phyloP scores from a whole-genome alignment of 352 stramenopile species.

The Sclerospora graminicola region DNA sequence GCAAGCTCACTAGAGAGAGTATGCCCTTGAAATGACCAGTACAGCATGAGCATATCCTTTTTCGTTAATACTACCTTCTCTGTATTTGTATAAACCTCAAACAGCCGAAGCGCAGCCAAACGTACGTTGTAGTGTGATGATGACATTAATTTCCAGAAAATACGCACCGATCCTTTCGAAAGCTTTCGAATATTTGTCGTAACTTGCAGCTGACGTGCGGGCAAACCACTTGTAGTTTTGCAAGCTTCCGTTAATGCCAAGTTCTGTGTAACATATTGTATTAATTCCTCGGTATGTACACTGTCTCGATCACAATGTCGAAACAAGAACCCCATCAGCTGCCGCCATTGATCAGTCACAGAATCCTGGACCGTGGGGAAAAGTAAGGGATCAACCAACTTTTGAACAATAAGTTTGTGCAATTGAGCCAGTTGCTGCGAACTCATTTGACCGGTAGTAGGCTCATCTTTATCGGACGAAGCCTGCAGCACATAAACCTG shows the following conservation, averaged over 20 bases:
- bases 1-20: conserved; percentile 32
- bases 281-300: conserved; percentile 46
- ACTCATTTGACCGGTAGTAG: conserved; percentile 26
- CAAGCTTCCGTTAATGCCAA: conserved; percentile 22
- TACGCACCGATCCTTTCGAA: conserved; percentile 47
- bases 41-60: conserved; percentile 53
- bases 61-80: conserved; percentile 52
- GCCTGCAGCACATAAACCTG: conserved; percentile 42
- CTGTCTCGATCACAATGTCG: conserved; percentile 15
- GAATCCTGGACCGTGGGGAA: conserved; percentile 30
- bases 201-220: conserved; percentile 22
- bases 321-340: conserved; percentile 63
- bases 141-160: conserved; percentile 58
- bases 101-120: conserved; percentile 46
- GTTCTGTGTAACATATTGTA: conserved; percentile 47
- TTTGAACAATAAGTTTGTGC: conserved; percentile 46
- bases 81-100: conserved; percentile 50
- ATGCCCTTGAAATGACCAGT: conserved; percentile 39
- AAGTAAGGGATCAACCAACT: conserved; percentile 16
- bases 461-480: conserved; percentile 14
- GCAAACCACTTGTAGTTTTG: conserved; percentile 10
- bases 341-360: conserved; percentile 40
- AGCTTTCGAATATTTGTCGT: conserved; percentile 33
- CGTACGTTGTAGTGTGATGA: conserved; percentile 36
- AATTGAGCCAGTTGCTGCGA: conserved; percentile 24